phyloP scores from a whole-genome alignment of 352 stramenopile species.

The Phytopythium helicoides region DNA sequence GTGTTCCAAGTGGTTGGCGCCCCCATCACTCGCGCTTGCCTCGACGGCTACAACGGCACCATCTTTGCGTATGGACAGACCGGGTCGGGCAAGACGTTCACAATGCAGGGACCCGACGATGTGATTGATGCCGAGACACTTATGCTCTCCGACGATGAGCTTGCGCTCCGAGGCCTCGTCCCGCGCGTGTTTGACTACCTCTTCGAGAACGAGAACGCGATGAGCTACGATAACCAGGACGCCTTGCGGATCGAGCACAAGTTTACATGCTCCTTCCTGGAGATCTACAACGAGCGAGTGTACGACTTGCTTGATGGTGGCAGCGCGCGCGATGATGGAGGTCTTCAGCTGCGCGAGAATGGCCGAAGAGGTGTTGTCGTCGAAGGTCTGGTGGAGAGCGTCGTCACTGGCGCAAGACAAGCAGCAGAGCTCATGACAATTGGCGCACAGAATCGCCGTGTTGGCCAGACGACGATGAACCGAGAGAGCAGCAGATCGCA shows the following conservation, averaged over 20 bases:
- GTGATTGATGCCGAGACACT: constrained; percentile 46
- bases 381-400: constrained; percentile 73
- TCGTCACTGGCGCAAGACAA: constrained; percentile 61
- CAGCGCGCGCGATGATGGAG: constrained; percentile 47
- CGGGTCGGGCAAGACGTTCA: constrained; percentile 84
- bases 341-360: constrained; percentile 69
- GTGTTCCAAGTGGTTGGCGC: constrained; percentile 88
- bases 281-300: constrained; percentile 96
- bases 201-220: constrained; percentile 50
- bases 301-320: constrained; percentile 88
- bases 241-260: constrained; percentile 50
- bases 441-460: constrained; percentile 69
- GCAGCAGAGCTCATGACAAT: constrained; percentile 75
- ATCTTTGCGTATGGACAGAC: constrained; percentile 89
- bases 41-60: constrained; percentile 84
- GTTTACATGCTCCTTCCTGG: constrained; percentile 88
- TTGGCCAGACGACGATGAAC: constrained; percentile 86
- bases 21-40: constrained; percentile 77
- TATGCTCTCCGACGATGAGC: constrained; percentile 25
- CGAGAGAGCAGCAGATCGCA: constrained; percentile 81
- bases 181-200: constrained; percentile 82
- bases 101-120: constrained; percentile 79
- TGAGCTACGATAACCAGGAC: constrained; percentile 2
- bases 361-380: constrained; percentile 73
- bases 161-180: constrained; percentile 59